Percentiles rank a stretch among this genome's conserved stretches.
Evolutionary conservation across 495 filamentous ascomycete species (phyloP).

Genomic region (Aspergillus avenaceus): DNA sequence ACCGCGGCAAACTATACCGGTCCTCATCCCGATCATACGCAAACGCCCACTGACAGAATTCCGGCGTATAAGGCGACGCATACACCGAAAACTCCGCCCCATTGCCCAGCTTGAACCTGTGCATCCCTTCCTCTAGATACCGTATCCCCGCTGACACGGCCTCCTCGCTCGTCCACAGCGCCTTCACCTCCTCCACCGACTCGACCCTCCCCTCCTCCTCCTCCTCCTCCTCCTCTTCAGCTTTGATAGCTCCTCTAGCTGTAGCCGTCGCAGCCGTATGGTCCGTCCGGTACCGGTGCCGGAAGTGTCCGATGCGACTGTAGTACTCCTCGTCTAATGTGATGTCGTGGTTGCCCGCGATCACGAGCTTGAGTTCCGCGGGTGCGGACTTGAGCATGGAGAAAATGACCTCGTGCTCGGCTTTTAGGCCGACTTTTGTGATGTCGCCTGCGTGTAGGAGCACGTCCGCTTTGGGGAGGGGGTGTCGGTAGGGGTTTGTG

Average conservation of each 20-base stretch:
- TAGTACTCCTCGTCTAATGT: slow-evolving; percentile 59
- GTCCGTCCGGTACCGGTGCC: slow-evolving; percentile 24
- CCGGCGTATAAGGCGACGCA: slow-evolving; percentile 65
- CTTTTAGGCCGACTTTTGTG: slow-evolving; percentile 55
- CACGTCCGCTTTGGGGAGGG: slow-evolving; percentile 56
- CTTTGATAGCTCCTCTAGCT: too few species aligned
- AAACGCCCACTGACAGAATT: slow-evolving; percentile 58
- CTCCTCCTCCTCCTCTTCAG: slow-evolving; percentile 1
- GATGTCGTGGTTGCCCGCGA: slow-evolving; percentile 80
- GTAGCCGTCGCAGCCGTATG: slow-evolving; percentile 14
- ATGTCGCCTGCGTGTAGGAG: slow-evolving; percentile 73
- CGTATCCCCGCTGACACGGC: slow-evolving; percentile 50
- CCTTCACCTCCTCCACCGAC: slow-evolving; percentile 26
- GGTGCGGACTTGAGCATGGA: slow-evolving; percentile 49
- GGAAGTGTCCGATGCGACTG: slow-evolving; percentile 21
- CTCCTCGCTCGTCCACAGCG: slow-evolving; percentile 44
- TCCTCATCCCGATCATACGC: slow-evolving; percentile 51
- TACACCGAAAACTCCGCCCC: slow-evolving; percentile 62
- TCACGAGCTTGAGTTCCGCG: slow-evolving; percentile 72
- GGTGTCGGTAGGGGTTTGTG: slow-evolving; percentile 36
- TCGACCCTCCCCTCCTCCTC: slow-evolving; percentile 7
- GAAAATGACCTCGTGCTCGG: slow-evolving; percentile 51
- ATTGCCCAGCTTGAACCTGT: slow-evolving; percentile 51
- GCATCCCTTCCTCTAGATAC: slow-evolving; percentile 64
- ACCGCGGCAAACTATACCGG: slow-evolving; percentile 43